These are phyloP conservation scores for Naganishia onofrii DNA, from an alignment of 768 basidiomycete species.

Conservation along the genomic window DNA sequence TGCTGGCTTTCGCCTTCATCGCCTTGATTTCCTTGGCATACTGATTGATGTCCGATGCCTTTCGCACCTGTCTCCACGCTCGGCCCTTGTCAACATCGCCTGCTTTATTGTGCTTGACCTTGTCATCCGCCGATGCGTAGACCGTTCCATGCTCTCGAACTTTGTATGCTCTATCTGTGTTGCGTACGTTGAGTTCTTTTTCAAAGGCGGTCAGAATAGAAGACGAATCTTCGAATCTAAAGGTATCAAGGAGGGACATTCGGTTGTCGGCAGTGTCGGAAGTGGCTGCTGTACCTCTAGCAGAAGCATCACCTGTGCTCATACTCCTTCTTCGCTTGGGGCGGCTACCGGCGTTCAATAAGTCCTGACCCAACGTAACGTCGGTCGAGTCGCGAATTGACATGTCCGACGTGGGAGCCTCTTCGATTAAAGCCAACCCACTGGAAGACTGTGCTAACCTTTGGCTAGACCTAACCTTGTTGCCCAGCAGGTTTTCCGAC, in stretches of 20 bases:
- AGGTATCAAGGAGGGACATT: conserved; percentile 27
- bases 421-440: conserved; percentile 12
- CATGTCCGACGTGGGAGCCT: conserved; percentile 4
- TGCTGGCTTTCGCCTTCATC: conserved; percentile 65
- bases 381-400: not conserved
- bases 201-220: conserved; percentile 46
- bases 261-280: conserved; percentile 32
- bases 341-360: not conserved
- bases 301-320: conserved; percentile 43
- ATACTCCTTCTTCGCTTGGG: conserved; percentile 39
- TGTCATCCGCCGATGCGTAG: conserved; percentile 72
- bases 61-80: conserved; percentile 81
- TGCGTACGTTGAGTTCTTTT: conserved; percentile 44
- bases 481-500: conserved; percentile 25
- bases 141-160: conserved; percentile 75
- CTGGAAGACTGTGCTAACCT: conserved; percentile 13
- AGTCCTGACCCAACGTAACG: conserved; percentile 2
- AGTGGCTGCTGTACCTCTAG: conserved; percentile 31
- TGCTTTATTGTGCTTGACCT: conserved; percentile 66
- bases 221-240: conserved; percentile 40
- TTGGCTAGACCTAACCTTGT: conserved; percentile 23
- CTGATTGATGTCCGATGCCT: conserved; percentile 96
- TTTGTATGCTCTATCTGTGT: conserved; percentile 65
- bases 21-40: conserved; percentile 82
- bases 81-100: conserved; percentile 77